These are phyloP conservation scores for Backusella parvicylindrica DNA, from an alignment of 192 early-diverging fungal species.

Conservation along the genomic window DNA sequence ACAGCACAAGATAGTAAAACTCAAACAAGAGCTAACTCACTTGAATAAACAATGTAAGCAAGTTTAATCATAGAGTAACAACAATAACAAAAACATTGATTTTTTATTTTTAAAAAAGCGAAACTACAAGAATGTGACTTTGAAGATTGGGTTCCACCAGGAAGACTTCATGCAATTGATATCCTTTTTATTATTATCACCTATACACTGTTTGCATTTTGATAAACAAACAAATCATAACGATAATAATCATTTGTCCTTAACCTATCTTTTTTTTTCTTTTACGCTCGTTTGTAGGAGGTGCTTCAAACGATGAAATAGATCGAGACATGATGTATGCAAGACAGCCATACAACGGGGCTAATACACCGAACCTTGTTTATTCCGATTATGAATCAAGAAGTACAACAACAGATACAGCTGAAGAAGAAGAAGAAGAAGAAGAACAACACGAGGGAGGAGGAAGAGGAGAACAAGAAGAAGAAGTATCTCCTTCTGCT, in stretches of 20 bases:
- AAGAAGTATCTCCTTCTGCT: neutral
- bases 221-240: neutral
- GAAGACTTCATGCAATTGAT: constrained; percentile 11
- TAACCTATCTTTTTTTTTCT: neutral
- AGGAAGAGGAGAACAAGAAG: neutral
- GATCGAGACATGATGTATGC: constrained; percentile 6
- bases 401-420: constrained; percentile 8
- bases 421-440: neutral
- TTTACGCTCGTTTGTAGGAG: constrained; percentile 17
- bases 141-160: constrained; percentile 11
- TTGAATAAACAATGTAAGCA: neutral
- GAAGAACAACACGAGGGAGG: neutral
- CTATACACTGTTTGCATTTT: neutral
- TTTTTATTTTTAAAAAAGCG: constrained; percentile 2
- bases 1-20: neutral
- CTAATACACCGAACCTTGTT: constrained; percentile 2
- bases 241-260: neutral
- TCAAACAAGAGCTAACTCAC: neutral
- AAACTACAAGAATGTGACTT: constrained; percentile 8
- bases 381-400: constrained; percentile 12
- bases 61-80: neutral
- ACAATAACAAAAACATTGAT: neutral
- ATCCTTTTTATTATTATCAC: constrained; percentile 1
- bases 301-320: constrained; percentile 11
- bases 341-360: constrained; percentile 8